Percentiles rank a stretch among this genome's conserved stretches.
Evolutionary conservation across 805 yeast species (phyloP).

Genomic region (Novakomyces olei): DNA sequence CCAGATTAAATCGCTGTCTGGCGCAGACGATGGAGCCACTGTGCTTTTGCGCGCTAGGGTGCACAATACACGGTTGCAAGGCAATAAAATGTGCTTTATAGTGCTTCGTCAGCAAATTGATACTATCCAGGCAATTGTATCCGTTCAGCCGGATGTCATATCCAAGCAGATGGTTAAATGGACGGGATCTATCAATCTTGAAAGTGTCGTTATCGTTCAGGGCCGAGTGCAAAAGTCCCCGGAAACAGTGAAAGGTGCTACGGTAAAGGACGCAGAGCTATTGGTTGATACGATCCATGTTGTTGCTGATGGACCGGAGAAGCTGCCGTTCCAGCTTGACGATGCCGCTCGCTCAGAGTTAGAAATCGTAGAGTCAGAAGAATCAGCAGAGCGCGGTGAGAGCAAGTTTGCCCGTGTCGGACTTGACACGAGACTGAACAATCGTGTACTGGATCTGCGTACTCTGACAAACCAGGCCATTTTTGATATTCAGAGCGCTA

Average conservation of each 20-base stretch:
- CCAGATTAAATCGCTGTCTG: slow-evolving; percentile 28
- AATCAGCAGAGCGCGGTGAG: slow-evolving; percentile 42
- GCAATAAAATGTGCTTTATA: slow-evolving; percentile 70
- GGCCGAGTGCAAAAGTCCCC: slow-evolving; percentile 70
- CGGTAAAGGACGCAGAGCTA: slow-evolving; percentile 77
- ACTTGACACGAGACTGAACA: slow-evolving; percentile 85
- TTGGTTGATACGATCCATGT: slow-evolving; percentile 50
- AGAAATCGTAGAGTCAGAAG: slow-evolving; percentile 19
- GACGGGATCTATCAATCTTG: slow-evolving; percentile 68
- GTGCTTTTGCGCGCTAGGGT: slow-evolving; percentile 83
- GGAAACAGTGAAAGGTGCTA: slow-evolving; percentile 72
- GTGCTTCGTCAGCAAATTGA: slow-evolving; percentile 78
- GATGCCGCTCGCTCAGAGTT: slow-evolving; percentile 91
- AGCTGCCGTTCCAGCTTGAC: slow-evolving; percentile 82
- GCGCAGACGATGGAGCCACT: slow-evolving; percentile 45
- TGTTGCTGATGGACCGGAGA: slow-evolving; percentile 73
- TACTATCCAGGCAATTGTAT: slow-evolving; percentile 64
- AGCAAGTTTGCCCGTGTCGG: slow-evolving; percentile 82
- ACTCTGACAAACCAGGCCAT: slow-evolving; percentile 95
- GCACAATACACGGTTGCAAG: slow-evolving; percentile 84
- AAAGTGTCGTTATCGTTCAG: slow-evolving; percentile 74
- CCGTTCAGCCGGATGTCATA: slow-evolving; percentile 47
- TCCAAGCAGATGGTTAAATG: slow-evolving; percentile 95
- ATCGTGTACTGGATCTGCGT: slow-evolving; percentile 89
- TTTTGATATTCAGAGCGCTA: slow-evolving; percentile 81